Evolutionary conservation across 2,329 filamentous ascomycete genomes (phyloP).

Genomic region (Colletotrichum sp.): DNA sequence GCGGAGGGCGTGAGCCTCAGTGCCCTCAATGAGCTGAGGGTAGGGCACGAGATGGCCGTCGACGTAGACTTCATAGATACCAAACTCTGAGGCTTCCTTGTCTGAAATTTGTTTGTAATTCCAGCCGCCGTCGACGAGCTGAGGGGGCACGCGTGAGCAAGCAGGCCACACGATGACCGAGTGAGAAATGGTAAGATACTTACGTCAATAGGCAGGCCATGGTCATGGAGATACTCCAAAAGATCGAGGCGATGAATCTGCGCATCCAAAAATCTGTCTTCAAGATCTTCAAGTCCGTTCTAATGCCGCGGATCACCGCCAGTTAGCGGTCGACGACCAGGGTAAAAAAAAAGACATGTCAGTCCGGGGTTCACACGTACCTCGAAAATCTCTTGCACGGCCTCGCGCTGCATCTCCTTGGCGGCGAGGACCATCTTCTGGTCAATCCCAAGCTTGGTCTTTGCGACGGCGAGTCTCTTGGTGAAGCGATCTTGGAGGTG

Average conservation of each 20-base stretch:
- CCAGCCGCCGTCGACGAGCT: slow-evolving; percentile 50
- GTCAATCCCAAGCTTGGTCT: slow-evolving; percentile 28
- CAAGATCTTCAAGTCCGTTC: slow-evolving; percentile 42
- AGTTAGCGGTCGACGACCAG: slow-evolving; percentile 8
- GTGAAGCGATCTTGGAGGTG: slow-evolving; percentile 47
- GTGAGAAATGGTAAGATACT: slow-evolving; percentile 30
- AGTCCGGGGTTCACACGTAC: slow-evolving; percentile 35
- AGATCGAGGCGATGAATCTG: slow-evolving; percentile 51
- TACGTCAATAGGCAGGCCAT: slow-evolving; percentile 53
- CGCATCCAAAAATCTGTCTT: slow-evolving; percentile 48
- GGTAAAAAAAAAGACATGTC: slow-evolving; percentile 22
- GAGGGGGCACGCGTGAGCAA: slow-evolving; percentile 23
- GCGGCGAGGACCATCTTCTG: slow-evolving; percentile 35
- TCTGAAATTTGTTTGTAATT: slow-evolving; percentile 50
- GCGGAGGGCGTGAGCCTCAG: slow-evolving; percentile 28
- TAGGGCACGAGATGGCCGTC: slow-evolving; percentile 50
- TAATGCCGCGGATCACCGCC: slow-evolving; percentile 23
- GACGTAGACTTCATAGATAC: slow-evolving; percentile 44
- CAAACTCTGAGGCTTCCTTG: slow-evolving; percentile 48
- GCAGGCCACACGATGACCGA: slow-evolving; percentile 11
- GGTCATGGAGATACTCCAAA: slow-evolving; percentile 47
- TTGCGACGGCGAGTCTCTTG: slow-evolving; percentile 33
- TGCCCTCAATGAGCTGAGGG: slow-evolving; percentile 46
- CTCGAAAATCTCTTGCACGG: slow-evolving; percentile 38
- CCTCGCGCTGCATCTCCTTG: slow-evolving; percentile 41